Evolutionary conservation across 169 alveolate genomes (phyloP).

Genomic region (Eimeria falciformis): DNA sequence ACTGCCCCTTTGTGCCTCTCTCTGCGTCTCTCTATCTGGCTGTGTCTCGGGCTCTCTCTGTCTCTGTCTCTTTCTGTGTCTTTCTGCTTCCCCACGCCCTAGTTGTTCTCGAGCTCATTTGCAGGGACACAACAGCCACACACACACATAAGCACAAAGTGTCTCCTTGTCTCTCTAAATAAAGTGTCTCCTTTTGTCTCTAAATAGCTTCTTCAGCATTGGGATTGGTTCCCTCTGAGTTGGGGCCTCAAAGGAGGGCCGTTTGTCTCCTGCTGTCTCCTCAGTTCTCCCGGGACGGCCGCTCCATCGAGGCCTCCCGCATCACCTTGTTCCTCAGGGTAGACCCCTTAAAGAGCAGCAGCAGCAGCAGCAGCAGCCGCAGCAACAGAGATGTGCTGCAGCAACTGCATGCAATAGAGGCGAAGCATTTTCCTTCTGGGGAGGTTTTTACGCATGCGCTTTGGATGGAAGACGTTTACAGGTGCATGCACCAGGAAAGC

Average conservation of each 20-base stretch:
- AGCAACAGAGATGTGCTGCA: conserved; percentile 19
- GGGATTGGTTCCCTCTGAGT: not conserved
- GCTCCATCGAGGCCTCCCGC: conserved; percentile 2
- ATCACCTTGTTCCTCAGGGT: not conserved
- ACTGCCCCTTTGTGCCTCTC: not conserved
- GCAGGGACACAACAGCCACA: too few species aligned
- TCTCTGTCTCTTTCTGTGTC: conserved; percentile 6
- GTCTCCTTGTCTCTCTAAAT: not conserved
- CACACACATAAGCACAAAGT: too few species aligned
- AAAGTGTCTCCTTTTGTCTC: not conserved
- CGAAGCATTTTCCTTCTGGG: conserved; percentile 5
- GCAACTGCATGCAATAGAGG: conserved; percentile 3
- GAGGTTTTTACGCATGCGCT: conserved; percentile 12
- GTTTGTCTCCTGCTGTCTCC: not conserved
- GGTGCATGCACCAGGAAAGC: not conserved
- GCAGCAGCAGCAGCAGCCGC: conserved; percentile 31
- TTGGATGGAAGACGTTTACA: conserved; percentile 52
- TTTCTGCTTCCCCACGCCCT: too few species aligned
- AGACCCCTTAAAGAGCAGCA: conserved; percentile 38
- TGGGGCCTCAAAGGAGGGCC: too few species aligned
- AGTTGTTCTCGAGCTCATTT: too few species aligned
- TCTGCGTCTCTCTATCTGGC: not conserved
- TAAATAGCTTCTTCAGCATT: not conserved
- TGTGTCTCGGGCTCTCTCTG: not conserved
- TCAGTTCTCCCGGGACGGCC: conserved; percentile 38